These are phyloP conservation scores for Solanum hybrid DNA, from an alignment of 305 asterid species.

Conservation along the genomic window DNA sequence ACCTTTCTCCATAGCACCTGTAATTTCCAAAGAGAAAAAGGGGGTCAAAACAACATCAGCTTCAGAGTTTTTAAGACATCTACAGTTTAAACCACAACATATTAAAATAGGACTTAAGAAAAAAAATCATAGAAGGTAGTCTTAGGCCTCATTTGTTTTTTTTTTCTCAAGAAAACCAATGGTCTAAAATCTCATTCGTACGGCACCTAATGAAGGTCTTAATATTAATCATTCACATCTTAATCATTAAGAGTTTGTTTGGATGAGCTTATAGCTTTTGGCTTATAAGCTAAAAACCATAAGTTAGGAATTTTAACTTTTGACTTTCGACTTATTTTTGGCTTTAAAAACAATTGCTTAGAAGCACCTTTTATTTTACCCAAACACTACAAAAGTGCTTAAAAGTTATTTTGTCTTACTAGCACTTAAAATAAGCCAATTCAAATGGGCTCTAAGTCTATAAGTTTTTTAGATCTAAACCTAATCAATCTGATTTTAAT, in stretches of 20 bases:
- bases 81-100: constrained; percentile 3
- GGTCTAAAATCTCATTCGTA: not conserved
- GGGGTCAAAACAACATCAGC: not conserved
- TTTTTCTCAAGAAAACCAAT: not conserved
- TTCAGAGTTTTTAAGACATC: not conserved
- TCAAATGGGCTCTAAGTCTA: not conserved
- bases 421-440: not conserved
- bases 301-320: not conserved
- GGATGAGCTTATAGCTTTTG: not conserved
- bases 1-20: constrained; percentile 90
- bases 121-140: not conserved
- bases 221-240: not conserved
- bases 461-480: not conserved
- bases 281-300: not conserved
- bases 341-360: not conserved
- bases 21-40: not conserved
- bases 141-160: not conserved
- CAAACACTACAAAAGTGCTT: not conserved
- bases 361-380: not conserved
- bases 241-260: not conserved
- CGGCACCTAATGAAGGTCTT: not conserved
- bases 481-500: not conserved
- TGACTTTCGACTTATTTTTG: not conserved
- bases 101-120: not conserved
- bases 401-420: not conserved